Evolutionary conservation across 2,329 filamentous ascomycete species (phyloP).

Genomic region (Colletotrichum musicola): DNA sequence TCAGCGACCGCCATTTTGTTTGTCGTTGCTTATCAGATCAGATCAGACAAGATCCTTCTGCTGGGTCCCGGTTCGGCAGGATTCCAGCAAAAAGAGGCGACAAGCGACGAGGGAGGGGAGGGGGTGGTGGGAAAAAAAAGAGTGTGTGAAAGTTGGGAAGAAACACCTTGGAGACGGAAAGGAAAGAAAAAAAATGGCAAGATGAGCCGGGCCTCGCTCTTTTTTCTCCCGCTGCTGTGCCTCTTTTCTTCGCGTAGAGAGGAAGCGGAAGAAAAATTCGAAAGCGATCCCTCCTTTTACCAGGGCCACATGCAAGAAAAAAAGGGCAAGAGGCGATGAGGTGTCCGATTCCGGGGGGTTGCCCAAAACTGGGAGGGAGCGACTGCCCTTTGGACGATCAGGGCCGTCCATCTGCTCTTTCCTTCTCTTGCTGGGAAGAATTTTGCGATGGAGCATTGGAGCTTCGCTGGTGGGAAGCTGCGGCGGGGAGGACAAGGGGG

Average conservation of each 20-base stretch:
- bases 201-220: constrained; percentile 21
- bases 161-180: background rate
- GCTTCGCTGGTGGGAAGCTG: background rate
- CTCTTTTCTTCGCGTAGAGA: constrained; percentile 11
- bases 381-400: constrained; percentile 7
- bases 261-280: background rate
- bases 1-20: constrained; percentile 27
- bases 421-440: constrained; percentile 19
- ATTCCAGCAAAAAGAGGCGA: constrained; percentile 10
- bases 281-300: background rate
- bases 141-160: constrained; percentile 16
- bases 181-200: constrained; percentile 15
- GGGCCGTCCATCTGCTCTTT: background rate
- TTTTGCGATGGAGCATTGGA: constrained; percentile 30
- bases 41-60: constrained; percentile 20
- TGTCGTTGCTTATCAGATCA: constrained; percentile 27
- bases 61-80: constrained; percentile 15
- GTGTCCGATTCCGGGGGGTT: constrained; percentile 31
- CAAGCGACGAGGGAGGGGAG: background rate
- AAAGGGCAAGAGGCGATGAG: background rate
- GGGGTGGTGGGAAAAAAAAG: background rate
- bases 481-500: constrained; percentile 22
- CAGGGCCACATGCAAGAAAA: constrained; percentile 14
- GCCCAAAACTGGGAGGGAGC: constrained; percentile 19
- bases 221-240: constrained; percentile 2